Evolutionary conservation across 495 filamentous ascomycete species (phyloP).

Genomic region (Trichoderma reesei): DNA sequence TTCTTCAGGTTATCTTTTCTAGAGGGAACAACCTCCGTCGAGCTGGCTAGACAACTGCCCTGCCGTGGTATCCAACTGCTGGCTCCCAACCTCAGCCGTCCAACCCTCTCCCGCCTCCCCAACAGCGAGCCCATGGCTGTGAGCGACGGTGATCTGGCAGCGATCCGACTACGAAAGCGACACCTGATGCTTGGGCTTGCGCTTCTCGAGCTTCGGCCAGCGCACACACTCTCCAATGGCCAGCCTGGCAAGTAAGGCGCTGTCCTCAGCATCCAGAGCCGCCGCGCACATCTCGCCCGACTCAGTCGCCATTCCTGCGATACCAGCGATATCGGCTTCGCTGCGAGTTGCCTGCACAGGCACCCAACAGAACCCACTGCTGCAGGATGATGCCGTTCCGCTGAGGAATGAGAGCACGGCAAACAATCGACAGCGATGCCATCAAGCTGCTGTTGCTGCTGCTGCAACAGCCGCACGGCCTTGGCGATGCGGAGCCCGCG

Average conservation of each 20-base stretch:
- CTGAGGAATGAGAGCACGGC: background rate
- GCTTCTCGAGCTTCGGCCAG: background rate
- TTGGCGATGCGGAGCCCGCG: conserved; percentile 3
- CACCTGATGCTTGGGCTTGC: background rate
- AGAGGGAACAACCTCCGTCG: no score
- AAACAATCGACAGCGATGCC: background rate
- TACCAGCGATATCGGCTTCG: background rate
- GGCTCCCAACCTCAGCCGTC: background rate
- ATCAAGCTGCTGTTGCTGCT: no score
- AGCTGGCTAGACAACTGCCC: no score
- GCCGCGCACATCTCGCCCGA: conserved; percentile 3
- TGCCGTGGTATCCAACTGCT: background rate
- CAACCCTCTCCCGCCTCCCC: background rate
- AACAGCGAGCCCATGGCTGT: conserved; percentile 5
- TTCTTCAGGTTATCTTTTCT: no score
- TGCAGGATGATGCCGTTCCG: background rate
- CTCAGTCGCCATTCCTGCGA: background rate
- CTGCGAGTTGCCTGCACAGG: background rate
- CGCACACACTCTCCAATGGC: background rate
- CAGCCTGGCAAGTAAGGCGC: background rate
- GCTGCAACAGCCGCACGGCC: background rate
- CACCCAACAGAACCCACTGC: background rate
- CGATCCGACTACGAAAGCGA: conserved; percentile 1
- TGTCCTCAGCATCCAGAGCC: background rate
- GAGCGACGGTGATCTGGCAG: background rate